Conservation (phyloP, 2,329 filamentous ascomycete genomes). For the Aureobasidium sp. region DNA sequence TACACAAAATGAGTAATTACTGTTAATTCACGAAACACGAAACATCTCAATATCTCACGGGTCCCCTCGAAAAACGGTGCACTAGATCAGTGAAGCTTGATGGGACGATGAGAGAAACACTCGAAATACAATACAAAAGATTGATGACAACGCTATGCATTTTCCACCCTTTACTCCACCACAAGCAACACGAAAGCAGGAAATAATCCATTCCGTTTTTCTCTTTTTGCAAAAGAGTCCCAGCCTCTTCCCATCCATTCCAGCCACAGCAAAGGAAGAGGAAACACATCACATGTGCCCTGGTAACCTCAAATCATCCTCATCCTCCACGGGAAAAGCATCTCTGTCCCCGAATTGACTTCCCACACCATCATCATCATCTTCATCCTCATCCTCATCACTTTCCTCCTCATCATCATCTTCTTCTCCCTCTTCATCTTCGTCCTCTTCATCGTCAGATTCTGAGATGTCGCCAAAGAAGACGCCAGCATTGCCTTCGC, state of each 20-base stretch:
- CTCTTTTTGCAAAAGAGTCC: not conserved
- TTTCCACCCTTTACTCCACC: not conserved
- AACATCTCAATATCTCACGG: too few species aligned
- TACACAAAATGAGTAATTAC: constrained; percentile 5
- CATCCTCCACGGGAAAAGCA: constrained; percentile 49
- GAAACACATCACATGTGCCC: constrained; percentile 15
- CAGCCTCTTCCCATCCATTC: not conserved
- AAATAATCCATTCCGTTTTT: too few species aligned
- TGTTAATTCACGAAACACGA: not conserved
- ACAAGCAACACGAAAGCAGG: not conserved
- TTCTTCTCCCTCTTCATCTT: constrained; percentile 15
- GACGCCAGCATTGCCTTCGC: constrained; percentile 18
- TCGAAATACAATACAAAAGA: too few species aligned
- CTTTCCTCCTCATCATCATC: constrained; percentile 20
- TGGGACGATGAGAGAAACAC: not conserved
- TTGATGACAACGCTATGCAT: constrained; percentile 6
- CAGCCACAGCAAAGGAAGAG: too few species aligned
- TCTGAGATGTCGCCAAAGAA: constrained; percentile 11
- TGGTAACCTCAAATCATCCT: constrained; percentile 22
- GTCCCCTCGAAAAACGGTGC: not conserved
- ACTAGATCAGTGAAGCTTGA: not conserved
- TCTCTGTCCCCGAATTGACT: constrained; percentile 20
- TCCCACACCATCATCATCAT: constrained; percentile 20
- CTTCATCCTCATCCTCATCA: constrained; percentile 21
- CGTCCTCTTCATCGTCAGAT: constrained; percentile 22